Evolutionary conservation across 345 rosid species (phyloP), one percentile per base, ranked within the genome.

Genomic region (Lepidium sativum): DNA sequence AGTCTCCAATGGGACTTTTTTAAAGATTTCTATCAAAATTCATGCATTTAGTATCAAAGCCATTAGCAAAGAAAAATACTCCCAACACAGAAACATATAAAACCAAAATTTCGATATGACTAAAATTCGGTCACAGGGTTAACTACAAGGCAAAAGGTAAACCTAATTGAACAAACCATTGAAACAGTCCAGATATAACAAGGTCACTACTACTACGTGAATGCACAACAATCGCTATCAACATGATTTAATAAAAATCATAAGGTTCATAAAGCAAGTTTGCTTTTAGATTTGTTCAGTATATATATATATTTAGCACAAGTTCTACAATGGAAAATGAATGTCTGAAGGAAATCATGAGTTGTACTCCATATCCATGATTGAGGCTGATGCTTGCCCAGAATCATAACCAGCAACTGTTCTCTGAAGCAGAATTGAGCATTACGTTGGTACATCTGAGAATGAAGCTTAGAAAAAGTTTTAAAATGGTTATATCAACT

Each of bases 51-150:
- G 27, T 40, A 35, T 35, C 12, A 5, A 67, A 55, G 15, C 40
- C 40, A 54, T 37, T 38, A 5, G 4, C 14, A 67, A 47, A 66
- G 12, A 35, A 53, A 41, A 2, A 41, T 39, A 68, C 14, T 59
- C 52, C 37, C 73, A 59, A 59, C 6, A 34, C 16, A 58, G 25
- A 68, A 68, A 39, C 20, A 67, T 21, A 45, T 38, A 57, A 37
- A 67, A 47, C 42, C 60, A 41, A 69, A 51, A 51, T 39, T 15
- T 59, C 14, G 50, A 14, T 3, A 49, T 34, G 8, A 40, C 12
- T 11, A 41, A 44, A 15, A 17, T 33, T 18, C 47, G 25, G 44
- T 54, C 53, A 12, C 10, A 34, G 16, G 39, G 11, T 65, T 29
- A 37, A 52, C 59, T 44, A 67, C 38, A 14, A 66, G 34, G 35